These are phyloP conservation scores for Rheum nobile DNA, from an alignment of 148 eudicot genomes.

Conservation along the genomic window DNA sequence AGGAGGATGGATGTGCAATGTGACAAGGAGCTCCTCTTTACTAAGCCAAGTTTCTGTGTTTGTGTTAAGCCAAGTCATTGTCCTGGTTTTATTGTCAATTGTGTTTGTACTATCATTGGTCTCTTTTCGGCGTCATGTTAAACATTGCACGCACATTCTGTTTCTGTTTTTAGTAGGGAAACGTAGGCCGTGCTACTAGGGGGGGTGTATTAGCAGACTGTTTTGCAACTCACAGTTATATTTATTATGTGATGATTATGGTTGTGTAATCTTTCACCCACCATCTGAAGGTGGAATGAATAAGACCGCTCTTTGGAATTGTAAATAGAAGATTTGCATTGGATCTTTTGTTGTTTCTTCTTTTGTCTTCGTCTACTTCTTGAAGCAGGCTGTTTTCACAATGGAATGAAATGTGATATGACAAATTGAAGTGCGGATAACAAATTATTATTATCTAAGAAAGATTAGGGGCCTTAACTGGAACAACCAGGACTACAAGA, in stretches of 20 bases:
- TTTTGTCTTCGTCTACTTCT: not conserved
- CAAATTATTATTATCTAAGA: too few species aligned
- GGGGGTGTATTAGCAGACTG: constrained; percentile 2
- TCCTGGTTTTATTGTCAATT: not conserved
- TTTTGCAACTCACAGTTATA: not conserved
- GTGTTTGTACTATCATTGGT: not conserved
- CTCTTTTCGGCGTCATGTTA: not conserved
- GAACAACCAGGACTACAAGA: too few species aligned
- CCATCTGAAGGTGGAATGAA: not conserved
- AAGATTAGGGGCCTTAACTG: too few species aligned
- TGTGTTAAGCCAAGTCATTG: not conserved
- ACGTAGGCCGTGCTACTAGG: not conserved
- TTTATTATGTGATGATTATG: constrained; percentile 3
- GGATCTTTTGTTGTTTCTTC: not conserved
- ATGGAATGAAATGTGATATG: too few species aligned
- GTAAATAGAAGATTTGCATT: not conserved
- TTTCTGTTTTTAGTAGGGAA: constrained; percentile 4
- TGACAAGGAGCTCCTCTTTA: not conserved
- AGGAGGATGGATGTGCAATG: constrained; percentile 12
- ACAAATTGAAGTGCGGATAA: too few species aligned
- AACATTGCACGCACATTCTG: not conserved
- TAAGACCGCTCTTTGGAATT: not conserved
- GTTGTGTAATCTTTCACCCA: not conserved
- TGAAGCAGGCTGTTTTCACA: too few species aligned
- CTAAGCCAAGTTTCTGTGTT: not conserved